Evolutionary conservation across 2,329 filamentous ascomycete genomes (phyloP).

Genomic region (Pleurostoma richardsiae): DNA sequence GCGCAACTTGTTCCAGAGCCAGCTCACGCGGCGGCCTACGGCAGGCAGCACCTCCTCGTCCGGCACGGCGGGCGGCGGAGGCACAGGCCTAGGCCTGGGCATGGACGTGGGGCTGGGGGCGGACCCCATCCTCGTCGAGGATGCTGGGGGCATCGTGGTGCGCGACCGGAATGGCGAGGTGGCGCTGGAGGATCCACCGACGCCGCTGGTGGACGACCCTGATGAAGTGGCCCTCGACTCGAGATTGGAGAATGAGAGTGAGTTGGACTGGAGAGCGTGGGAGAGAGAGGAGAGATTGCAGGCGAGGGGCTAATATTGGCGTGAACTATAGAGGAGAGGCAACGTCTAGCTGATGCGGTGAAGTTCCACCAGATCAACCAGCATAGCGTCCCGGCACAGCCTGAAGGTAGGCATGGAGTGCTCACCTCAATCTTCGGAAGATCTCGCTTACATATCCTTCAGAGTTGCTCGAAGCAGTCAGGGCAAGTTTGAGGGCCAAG

Average conservation of each 20-base stretch:
- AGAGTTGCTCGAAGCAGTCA: constrained; percentile 68
- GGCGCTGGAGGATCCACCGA: constrained; percentile 52
- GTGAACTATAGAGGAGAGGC: constrained; percentile 45
- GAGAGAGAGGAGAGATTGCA: constrained; percentile 29
- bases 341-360: constrained; percentile 55
- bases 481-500: constrained; percentile 66
- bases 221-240: constrained; percentile 54
- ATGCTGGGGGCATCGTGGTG: constrained; percentile 52
- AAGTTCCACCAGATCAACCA: constrained; percentile 55
- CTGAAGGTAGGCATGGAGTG: constrained; percentile 49
- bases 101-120: constrained; percentile 35
- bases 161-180: constrained; percentile 59
- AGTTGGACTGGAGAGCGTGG: constrained; percentile 38
- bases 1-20: constrained; percentile 55
- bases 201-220: constrained; percentile 46
- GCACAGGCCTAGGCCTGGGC: constrained; percentile 34
- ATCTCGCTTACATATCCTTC: background rate
- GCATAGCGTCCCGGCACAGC: constrained; percentile 52
- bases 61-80: constrained; percentile 26
- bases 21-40: constrained; percentile 53
- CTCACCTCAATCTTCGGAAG: no score
- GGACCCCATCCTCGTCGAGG: constrained; percentile 36
- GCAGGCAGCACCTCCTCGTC: constrained; percentile 31
- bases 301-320: constrained; percentile 12
- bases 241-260: constrained; percentile 51